Evolutionary conservation across 2,329 filamentous ascomycete genomes (phyloP).

Genomic region (Xylaria multiplex): DNA sequence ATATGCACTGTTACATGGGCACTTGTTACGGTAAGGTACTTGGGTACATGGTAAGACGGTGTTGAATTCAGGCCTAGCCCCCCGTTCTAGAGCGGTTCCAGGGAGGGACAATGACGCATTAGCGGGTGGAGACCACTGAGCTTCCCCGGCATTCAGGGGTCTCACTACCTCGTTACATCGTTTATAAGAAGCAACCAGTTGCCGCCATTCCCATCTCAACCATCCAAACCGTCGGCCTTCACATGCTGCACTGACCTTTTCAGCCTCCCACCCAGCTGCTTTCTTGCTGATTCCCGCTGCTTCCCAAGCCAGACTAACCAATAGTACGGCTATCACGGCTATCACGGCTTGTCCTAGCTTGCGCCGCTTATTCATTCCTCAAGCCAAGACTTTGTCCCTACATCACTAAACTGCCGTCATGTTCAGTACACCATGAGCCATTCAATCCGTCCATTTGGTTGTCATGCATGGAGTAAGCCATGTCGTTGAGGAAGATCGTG

Average conservation of each 20-base stretch:
- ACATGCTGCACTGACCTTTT: slow-evolving; percentile 37
- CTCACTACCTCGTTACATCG: not conserved
- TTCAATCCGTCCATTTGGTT: slow-evolving; percentile 36
- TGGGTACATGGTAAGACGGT: not conserved
- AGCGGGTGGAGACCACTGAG: not conserved
- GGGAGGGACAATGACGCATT: slow-evolving; percentile 30
- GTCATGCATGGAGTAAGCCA: slow-evolving; percentile 45
- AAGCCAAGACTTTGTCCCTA: slow-evolving; percentile 2
- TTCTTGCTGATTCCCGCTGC: slow-evolving; percentile 1
- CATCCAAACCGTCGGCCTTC: slow-evolving; percentile 30
- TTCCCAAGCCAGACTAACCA: not conserved
- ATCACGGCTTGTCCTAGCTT: slow-evolving; percentile 8
- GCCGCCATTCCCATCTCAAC: not conserved
- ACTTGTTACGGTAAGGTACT: not conserved
- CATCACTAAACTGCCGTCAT: slow-evolving; percentile 26
- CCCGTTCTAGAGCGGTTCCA: not conserved
- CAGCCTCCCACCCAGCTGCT: not conserved
- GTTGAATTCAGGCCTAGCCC: not conserved
- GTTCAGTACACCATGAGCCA: slow-evolving; percentile 42
- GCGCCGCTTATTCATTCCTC: not conserved
- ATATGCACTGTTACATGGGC: too few relatives aligned
- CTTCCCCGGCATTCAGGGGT: slow-evolving; percentile 34
- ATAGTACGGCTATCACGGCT: slow-evolving; percentile 1
- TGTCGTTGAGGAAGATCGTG: slow-evolving; percentile 48
- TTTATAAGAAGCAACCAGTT: not conserved